These are phyloP conservation scores for Leccinum fibrillosum DNA, from an alignment of 768 basidiomycete genomes.

Conservation along the genomic window DNA sequence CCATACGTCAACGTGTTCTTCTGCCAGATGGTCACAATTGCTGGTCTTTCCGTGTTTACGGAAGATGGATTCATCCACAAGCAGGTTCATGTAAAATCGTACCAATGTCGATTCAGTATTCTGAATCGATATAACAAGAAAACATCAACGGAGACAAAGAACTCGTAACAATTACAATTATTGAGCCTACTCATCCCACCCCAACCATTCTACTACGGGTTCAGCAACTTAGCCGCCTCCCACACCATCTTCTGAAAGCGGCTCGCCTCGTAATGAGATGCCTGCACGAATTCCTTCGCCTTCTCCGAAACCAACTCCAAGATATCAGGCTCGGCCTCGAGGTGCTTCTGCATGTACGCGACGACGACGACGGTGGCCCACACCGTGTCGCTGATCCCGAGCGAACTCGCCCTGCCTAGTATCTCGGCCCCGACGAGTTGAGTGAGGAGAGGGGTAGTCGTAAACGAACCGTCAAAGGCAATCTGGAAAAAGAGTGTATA, in stretches of 20 bases:
- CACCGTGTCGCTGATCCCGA: constrained; percentile 32
- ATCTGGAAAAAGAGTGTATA: constrained; percentile 39
- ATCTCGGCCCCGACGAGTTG: constrained; percentile 36
- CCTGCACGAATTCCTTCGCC: constrained; percentile 37
- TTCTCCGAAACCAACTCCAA: constrained; percentile 42
- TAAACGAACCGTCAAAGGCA: constrained; percentile 49
- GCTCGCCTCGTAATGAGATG: background rate
- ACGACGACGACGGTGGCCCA: constrained; percentile 51
- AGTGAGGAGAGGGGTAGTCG: constrained; percentile 27
- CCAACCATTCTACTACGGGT: background rate
- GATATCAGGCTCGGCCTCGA: constrained; percentile 38
- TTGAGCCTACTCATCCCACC: background rate
- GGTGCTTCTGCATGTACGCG: constrained; percentile 41
- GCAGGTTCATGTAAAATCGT: background rate
- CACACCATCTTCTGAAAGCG: constrained; percentile 23
- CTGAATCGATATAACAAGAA: background rate
- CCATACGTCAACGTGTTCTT: too few species aligned
- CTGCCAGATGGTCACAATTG: too few species aligned
- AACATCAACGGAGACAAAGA: background rate
- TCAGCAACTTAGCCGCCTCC: constrained; percentile 8
- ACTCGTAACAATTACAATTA: background rate
- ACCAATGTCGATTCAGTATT: background rate
- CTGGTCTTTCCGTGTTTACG: too few species aligned
- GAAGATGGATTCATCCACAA: too few species aligned
- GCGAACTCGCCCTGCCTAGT: constrained; percentile 29